These are phyloP conservation scores for Penicillium alfredii DNA, from an alignment of 495 filamentous ascomycete genomes.

Conservation along the genomic window DNA sequence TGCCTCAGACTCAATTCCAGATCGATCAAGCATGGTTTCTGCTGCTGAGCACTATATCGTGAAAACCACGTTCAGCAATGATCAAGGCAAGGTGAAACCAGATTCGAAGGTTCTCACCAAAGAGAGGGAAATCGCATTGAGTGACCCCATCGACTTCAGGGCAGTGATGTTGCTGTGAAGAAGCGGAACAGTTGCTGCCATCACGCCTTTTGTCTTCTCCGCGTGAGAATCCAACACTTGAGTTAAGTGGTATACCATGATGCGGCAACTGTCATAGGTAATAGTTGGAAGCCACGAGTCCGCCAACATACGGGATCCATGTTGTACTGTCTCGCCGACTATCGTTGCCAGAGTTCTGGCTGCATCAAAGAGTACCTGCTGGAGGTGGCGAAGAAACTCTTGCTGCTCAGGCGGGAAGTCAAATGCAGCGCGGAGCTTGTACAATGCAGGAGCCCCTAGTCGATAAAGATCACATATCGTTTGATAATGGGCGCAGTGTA, in stretches of 20 bases:
- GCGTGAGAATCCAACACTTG: constrained; percentile 24
- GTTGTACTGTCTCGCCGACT: constrained; percentile 20
- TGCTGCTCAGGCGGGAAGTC: constrained; percentile 27
- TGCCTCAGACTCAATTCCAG: constrained; percentile 25
- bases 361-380: constrained; percentile 23
- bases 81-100: neutral
- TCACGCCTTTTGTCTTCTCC: constrained; percentile 18
- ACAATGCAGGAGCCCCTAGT: constrained; percentile 26
- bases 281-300: constrained; percentile 35
- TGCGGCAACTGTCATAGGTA: constrained; percentile 29
- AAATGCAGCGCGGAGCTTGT: constrained; percentile 27
- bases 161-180: constrained; percentile 24
- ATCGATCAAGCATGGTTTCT: constrained; percentile 25
- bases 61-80: neutral
- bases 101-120: too few relatives aligned
- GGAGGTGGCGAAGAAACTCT: constrained; percentile 16
- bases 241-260: constrained; percentile 30
- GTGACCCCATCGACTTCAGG: constrained; percentile 19
- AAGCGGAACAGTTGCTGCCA: constrained; percentile 17
- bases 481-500: constrained; percentile 28
- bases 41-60: constrained; percentile 16
- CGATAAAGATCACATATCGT: constrained; percentile 31
- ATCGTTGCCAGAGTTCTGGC: constrained; percentile 24
- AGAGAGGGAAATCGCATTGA: constrained; percentile 19
- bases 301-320: constrained; percentile 22